Percentiles rank a stretch among this genome's conserved stretches.
phyloP scores from a whole-genome alignment of 176 grass and related monocot species.

The Pontederia crassipes region DNA sequence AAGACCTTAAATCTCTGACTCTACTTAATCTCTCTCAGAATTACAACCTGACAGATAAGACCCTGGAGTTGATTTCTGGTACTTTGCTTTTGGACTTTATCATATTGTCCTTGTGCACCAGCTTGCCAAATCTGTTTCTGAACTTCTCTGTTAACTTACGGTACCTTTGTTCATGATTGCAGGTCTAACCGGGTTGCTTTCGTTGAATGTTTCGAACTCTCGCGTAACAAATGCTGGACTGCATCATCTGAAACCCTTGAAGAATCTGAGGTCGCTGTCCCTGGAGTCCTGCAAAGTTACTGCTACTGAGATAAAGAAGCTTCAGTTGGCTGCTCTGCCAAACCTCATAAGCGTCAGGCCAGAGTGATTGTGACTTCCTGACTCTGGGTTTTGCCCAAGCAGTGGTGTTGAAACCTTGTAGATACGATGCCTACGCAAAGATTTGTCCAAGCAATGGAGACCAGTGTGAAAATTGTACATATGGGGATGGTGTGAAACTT shows the following conservation, averaged over 20 bases:
- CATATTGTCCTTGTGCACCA: neutral
- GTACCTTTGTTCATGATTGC: conserved; percentile 4
- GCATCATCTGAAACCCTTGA: conserved; percentile 74
- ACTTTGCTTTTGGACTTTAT: neutral
- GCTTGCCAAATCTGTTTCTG: neutral
- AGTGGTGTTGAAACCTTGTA: too few species aligned
- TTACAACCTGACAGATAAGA: conserved; percentile 59
- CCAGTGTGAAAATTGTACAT: neutral
- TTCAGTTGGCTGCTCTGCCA: conserved; percentile 60
- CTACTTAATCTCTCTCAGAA: conserved; percentile 91
- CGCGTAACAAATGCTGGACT: conserved; percentile 64
- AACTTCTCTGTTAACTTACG: neutral
- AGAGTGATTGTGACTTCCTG: conserved; percentile 19
- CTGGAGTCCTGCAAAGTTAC: conserved; percentile 92
- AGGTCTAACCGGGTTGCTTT: conserved; percentile 78
- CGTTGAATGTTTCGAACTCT: conserved; percentile 68
- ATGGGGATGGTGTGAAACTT: neutral
- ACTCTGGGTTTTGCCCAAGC: neutral
- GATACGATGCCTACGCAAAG: neutral
- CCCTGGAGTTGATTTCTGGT: conserved; percentile 82
- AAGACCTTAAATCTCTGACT: conserved; percentile 68
- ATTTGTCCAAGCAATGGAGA: neutral
- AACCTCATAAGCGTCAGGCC: conserved; percentile 67
- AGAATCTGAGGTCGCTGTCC: conserved; percentile 53
- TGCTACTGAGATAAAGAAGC: conserved; percentile 64